A percentile compares a stretch with the other conserved stretches of the same genome.
These are phyloP conservation scores for Lactuca sativa DNA, from an alignment of 129 eudicot genomes.

Conservation along the genomic window DNA sequence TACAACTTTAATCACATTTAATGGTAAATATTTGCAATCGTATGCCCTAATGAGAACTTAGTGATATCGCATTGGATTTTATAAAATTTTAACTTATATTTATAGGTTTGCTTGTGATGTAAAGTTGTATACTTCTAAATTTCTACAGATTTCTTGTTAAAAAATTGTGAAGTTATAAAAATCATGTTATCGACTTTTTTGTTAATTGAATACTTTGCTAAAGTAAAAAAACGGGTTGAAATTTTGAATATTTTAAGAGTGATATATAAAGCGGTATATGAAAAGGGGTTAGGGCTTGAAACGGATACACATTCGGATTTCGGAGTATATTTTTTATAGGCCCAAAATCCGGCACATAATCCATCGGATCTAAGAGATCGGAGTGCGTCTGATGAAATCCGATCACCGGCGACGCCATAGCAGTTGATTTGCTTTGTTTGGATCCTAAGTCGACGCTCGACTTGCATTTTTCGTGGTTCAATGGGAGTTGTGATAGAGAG, in stretches of 20 bases:
- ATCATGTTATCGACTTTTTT: too few relatives aligned
- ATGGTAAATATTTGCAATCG: too few relatives aligned
- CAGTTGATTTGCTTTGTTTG: background rate
- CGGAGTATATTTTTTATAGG: background rate
- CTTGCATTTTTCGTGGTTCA: slow-evolving; percentile 9
- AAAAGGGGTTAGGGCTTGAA: background rate
- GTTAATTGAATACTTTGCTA: background rate
- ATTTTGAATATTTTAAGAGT: background rate
- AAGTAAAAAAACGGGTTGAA: too few relatives aligned
- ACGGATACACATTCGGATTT: background rate
- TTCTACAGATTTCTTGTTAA: too few relatives aligned
- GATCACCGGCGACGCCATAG: slow-evolving; percentile 18
- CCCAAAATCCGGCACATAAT: slow-evolving; percentile 10
- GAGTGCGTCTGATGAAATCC: slow-evolving; percentile 6
- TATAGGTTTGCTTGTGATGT: background rate
- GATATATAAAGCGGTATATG: background rate
- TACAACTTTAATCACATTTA: too few relatives aligned
- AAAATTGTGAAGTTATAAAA: too few relatives aligned
- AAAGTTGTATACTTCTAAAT: background rate
- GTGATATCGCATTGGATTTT: too few relatives aligned
- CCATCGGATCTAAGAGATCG: slow-evolving; percentile 9
- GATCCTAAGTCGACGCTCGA: slow-evolving; percentile 25
- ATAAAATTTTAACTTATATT: too few relatives aligned
- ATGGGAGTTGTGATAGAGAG: slow-evolving; percentile 79
- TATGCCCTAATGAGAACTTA: too few relatives aligned